Conservation (phyloP, 202 grass and related monocot genomes). For the Zoysia matrella region DNA sequence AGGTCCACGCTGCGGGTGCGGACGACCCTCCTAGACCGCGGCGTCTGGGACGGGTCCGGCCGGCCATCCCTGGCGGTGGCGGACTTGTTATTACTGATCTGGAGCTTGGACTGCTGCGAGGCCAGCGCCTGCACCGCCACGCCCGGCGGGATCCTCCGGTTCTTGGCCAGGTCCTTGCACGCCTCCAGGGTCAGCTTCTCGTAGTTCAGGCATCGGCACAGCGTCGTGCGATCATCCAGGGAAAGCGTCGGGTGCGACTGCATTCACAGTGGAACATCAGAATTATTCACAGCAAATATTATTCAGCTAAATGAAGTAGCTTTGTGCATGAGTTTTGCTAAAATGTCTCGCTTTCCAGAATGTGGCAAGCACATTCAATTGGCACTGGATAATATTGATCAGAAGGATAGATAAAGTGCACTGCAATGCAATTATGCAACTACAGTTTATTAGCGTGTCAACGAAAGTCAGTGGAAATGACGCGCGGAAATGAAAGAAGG, state of each 20-base stretch:
- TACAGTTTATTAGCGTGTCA: too few relatives aligned
- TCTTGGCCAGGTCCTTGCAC: conserved; percentile 88
- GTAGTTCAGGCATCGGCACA: conserved; percentile 89
- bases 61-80: not conserved
- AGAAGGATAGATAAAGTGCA: too few relatives aligned
- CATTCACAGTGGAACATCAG: not conserved
- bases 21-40: conserved; percentile 15
- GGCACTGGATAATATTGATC: too few relatives aligned
- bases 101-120: conserved; percentile 62
- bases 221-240: conserved; percentile 60
- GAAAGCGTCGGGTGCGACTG: conserved; percentile 70
- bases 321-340: too few relatives aligned
- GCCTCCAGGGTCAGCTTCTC: conserved; percentile 84
- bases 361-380: too few relatives aligned
- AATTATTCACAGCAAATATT: too few relatives aligned
- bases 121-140: conserved; percentile 59
- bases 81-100: conserved; percentile 34
- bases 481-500: too few relatives aligned
- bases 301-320: too few relatives aligned
- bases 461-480: too few relatives aligned
- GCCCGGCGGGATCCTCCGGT: conserved; percentile 69
- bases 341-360: too few relatives aligned
- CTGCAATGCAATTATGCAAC: too few relatives aligned
- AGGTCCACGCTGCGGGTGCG: conserved; percentile 25
- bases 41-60: conserved; percentile 40